Percentiles rank a stretch among this genome's conserved stretches.
phyloP scores from a whole-genome alignment of 2,329 filamentous ascomycete species.

The Rasamsonia emersonii region DNA sequence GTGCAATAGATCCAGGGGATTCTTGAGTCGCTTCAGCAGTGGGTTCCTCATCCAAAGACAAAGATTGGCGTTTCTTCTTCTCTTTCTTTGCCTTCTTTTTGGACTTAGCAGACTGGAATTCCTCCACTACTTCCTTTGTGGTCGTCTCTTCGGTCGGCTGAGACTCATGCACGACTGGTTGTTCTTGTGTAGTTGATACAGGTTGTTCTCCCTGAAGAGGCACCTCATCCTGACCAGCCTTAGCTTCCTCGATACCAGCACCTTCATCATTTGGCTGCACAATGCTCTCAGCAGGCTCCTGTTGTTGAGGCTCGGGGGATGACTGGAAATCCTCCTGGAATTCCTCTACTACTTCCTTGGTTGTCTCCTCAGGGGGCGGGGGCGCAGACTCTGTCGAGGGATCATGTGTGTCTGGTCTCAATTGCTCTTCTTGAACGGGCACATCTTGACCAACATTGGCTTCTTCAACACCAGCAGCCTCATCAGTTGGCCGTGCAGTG shows the following conservation, averaged over 20 bases:
- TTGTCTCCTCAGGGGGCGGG: too few relatives aligned
- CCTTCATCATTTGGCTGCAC: too few relatives aligned
- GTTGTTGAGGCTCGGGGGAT: too few relatives aligned
- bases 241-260: too few relatives aligned
- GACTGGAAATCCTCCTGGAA: too few relatives aligned
- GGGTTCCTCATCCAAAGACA: constrained; percentile 3
- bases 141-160: constrained; percentile 1
- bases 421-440: too few relatives aligned
- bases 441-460: constrained; percentile 2
- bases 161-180: neutral
- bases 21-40: constrained; percentile 1
- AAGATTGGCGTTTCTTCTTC: constrained; percentile 17
- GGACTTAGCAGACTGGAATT: constrained; percentile 4
- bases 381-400: too few relatives aligned
- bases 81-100: constrained; percentile 25
- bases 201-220: too few relatives aligned
- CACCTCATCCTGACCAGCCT: too few relatives aligned
- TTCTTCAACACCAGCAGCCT: constrained; percentile 2
- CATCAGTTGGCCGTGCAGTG: neutral
- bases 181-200: neutral
- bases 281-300: too few relatives aligned
- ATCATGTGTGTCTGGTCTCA: too few relatives aligned
- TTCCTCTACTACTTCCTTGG: too few relatives aligned
- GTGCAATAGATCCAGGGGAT: constrained; percentile 1
- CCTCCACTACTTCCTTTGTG: constrained; percentile 2